A percentile compares a stretch with the other conserved stretches of the same genome.
phyloP scores from a whole-genome alignment of 805 yeast genomes.

The Metschnikowia borealis region DNA sequence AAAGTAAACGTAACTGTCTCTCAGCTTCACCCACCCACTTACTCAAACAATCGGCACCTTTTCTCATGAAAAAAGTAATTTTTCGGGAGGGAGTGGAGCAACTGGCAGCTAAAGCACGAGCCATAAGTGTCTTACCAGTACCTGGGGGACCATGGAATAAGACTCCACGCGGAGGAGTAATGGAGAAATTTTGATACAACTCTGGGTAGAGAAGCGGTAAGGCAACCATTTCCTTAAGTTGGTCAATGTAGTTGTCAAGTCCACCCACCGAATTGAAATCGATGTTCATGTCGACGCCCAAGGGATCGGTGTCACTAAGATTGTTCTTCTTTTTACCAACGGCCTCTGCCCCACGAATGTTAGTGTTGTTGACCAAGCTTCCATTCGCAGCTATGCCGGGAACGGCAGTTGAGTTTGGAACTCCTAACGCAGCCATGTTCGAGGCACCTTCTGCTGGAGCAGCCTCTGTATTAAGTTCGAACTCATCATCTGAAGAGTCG shows the following conservation, averaged over 20 bases:
- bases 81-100: constrained; percentile 81
- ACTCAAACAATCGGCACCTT: constrained; percentile 94
- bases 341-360: constrained; percentile 31
- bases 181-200: constrained; percentile 79
- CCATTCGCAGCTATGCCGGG: constrained; percentile 4
- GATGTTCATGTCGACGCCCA: constrained; percentile 83
- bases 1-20: constrained; percentile 81
- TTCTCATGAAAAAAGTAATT: constrained; percentile 95
- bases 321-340: constrained; percentile 47
- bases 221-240: constrained; percentile 94
- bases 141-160: constrained; percentile 99
- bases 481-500: constrained; percentile 63
- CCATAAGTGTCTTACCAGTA: constrained; percentile 97
- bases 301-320: constrained; percentile 86
- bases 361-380: constrained; percentile 22
- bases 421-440: constrained; percentile 23
- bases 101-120: constrained; percentile 93
- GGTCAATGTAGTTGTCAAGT: constrained; percentile 81
- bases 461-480: constrained; percentile 15
- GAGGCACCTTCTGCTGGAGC: not conserved
- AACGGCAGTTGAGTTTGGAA: not conserved
- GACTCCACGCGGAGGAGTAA: constrained; percentile 97
- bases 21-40: constrained; percentile 99
- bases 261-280: constrained; percentile 90
- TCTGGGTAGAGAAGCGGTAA: constrained; percentile 92